These are phyloP conservation scores for Cladosporium oxysporum DNA, from an alignment of 2,329 filamentous ascomycete species.

Conservation along the genomic window DNA sequence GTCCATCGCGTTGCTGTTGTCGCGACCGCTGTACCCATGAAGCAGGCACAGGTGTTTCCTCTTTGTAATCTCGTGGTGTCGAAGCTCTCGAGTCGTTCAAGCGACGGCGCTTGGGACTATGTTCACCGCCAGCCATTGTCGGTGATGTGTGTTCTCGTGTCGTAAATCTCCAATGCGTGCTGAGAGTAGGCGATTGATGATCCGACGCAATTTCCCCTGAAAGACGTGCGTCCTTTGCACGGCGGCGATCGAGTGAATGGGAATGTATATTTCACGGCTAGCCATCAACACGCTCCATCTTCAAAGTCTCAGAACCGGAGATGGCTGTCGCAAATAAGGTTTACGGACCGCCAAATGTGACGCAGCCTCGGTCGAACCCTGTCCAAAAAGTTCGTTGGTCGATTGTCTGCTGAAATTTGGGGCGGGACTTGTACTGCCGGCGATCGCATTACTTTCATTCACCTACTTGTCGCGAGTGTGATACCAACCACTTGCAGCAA, in stretches of 20 bases:
- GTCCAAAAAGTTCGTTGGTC: constrained; percentile 3
- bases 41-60: constrained; percentile 12
- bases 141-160: background rate
- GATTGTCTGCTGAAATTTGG: constrained; percentile 13
- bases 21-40: constrained; percentile 23
- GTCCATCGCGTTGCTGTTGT: constrained; percentile 41
- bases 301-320: background rate
- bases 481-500: background rate
- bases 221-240: background rate
- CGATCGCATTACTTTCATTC: background rate
- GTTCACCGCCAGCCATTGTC: constrained; percentile 31
- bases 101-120: constrained; percentile 66
- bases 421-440: background rate
- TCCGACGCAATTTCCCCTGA: background rate
- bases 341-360: background rate
- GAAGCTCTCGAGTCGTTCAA: constrained; percentile 48
- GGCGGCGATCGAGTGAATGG: background rate
- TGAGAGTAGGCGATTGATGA: background rate
- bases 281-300: background rate
- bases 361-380: constrained; percentile 8
- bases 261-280: background rate
- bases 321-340: background rate
- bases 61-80: constrained; percentile 12
- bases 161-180: background rate
- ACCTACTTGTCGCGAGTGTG: background rate